A percentile compares a stretch with the other conserved stretches of the same genome.
These are phyloP conservation scores for Nepenthes gracilis DNA, from an alignment of 148 eudicot genomes.

Conservation along the genomic window DNA sequence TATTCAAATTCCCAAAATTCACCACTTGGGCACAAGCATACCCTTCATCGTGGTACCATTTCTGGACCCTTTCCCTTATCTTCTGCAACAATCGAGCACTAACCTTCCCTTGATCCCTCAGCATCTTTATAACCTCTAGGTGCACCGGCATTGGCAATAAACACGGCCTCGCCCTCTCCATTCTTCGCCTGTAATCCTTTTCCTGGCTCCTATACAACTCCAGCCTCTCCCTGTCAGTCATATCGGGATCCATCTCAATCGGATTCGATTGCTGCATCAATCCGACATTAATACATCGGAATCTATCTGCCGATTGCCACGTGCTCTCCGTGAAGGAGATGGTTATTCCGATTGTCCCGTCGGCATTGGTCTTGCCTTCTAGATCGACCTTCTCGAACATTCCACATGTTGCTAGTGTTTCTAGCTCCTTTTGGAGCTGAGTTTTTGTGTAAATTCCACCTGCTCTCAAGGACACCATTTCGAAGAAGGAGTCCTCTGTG, in stretches of 20 bases:
- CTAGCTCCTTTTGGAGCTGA: conserved; percentile 82
- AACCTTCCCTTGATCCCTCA: conserved; percentile 54
- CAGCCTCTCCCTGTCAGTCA: conserved; percentile 76
- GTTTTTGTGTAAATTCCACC: conserved; percentile 71
- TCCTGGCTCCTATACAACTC: conserved; percentile 51
- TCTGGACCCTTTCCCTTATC: conserved; percentile 79
- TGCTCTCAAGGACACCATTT: conserved; percentile 67
- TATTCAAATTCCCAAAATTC: conserved; percentile 89
- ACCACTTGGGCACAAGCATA: conserved; percentile 88
- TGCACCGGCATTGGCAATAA: conserved; percentile 50
- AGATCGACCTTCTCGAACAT: conserved; percentile 87
- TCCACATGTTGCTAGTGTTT: conserved; percentile 62
- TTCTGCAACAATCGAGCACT: conserved; percentile 76
- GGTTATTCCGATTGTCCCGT: conserved; percentile 53
- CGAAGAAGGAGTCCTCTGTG: conserved; percentile 73
- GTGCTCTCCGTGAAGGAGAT: conserved; percentile 65
- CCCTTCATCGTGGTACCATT: conserved; percentile 93
- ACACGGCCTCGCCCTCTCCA: conserved; percentile 60
- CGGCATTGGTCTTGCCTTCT: conserved; percentile 70
- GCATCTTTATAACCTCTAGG: conserved; percentile 48
- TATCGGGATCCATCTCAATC: conserved; percentile 60
- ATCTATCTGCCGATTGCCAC: conserved; percentile 60
- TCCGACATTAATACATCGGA: conserved; percentile 86
- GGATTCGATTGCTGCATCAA: conserved; percentile 76
- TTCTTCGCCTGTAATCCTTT: conserved; percentile 68